Evolutionary conservation across 2,329 filamentous ascomycete genomes (phyloP).

Genomic region (Plenodomus tracheiphilus): DNA sequence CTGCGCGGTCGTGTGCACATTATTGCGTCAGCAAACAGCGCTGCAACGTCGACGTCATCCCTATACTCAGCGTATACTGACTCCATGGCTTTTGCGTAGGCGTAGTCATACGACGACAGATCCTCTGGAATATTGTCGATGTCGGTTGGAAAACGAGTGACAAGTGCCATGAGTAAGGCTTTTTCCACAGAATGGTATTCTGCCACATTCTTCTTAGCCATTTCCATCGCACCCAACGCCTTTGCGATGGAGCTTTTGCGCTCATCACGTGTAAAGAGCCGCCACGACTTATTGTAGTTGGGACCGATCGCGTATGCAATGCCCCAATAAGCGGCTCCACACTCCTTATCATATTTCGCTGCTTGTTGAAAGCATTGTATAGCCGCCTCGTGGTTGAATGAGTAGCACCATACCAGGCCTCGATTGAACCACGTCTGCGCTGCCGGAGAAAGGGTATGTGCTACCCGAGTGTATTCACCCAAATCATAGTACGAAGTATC

Average conservation of each 20-base stretch:
- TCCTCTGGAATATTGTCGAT: too few relatives aligned
- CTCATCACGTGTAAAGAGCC: slow-evolving; percentile 59
- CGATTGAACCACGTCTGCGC: slow-evolving; percentile 67
- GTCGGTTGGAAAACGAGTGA: too few relatives aligned
- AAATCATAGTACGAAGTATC: neutral
- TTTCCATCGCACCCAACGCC: slow-evolving; percentile 48
- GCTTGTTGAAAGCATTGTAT: slow-evolving; percentile 62
- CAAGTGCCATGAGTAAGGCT: too few relatives aligned
- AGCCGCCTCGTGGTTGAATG: slow-evolving; percentile 73
- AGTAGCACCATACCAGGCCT: slow-evolving; percentile 70
- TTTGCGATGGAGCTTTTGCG: slow-evolving; percentile 56
- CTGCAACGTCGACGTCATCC: slow-evolving; percentile 61
- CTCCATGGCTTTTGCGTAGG: slow-evolving; percentile 63
- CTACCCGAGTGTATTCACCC: neutral
- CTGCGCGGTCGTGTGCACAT: slow-evolving; percentile 66
- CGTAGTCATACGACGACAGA: slow-evolving; percentile 43
- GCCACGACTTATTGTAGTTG: slow-evolving; percentile 77
- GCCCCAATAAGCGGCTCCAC: slow-evolving; percentile 55
- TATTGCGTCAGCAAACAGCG: slow-evolving; percentile 63
- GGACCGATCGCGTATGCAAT: slow-evolving; percentile 69
- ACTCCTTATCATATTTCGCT: slow-evolving; percentile 54
- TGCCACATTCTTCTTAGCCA: too few relatives aligned
- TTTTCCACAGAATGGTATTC: too few relatives aligned
- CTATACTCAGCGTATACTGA: slow-evolving; percentile 53
- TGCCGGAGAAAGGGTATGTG: neutral